phyloP scores from a whole-genome alignment of 2,329 filamentous ascomycete species.

The Aureobasidium sp. region DNA sequence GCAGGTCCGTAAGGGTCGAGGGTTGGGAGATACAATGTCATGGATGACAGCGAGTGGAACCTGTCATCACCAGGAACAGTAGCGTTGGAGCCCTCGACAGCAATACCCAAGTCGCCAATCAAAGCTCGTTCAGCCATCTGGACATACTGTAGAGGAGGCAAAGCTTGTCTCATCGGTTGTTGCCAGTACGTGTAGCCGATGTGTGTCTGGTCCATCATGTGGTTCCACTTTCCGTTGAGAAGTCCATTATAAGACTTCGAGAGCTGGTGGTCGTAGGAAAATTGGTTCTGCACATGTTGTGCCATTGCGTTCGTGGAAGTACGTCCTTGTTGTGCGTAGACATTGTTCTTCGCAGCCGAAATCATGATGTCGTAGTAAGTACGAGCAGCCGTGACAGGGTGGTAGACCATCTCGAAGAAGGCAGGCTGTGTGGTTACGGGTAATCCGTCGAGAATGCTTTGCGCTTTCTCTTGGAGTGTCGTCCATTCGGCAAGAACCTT shows the following conservation, averaged over 20 bases:
- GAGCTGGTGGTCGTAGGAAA: slow-evolving; percentile 51
- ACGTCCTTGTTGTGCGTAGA: slow-evolving; percentile 50
- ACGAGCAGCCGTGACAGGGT: slow-evolving; percentile 53
- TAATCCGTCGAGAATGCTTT: slow-evolving; percentile 50
- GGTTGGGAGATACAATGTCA: slow-evolving; percentile 48
- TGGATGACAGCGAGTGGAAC: slow-evolving; percentile 49
- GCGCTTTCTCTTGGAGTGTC: slow-evolving; percentile 46
- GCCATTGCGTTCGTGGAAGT: slow-evolving; percentile 52
- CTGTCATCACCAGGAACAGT: slow-evolving; percentile 60
- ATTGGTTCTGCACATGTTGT: slow-evolving; percentile 45
- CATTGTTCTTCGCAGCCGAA: slow-evolving; percentile 45
- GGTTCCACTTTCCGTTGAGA: slow-evolving; percentile 55
- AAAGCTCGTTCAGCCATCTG: slow-evolving; percentile 52
- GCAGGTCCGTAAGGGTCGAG: slow-evolving; percentile 53
- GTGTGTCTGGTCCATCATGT: slow-evolving; percentile 53
- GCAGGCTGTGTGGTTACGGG: slow-evolving; percentile 46
- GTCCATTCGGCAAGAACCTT: slow-evolving; percentile 51
- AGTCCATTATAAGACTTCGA: slow-evolving; percentile 52
- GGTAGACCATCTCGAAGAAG: slow-evolving; percentile 57
- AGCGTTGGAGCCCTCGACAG: slow-evolving; percentile 59
- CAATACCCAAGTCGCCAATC: slow-evolving; percentile 56
- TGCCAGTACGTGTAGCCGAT: slow-evolving; percentile 40
- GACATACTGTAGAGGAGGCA: slow-evolving; percentile 55
- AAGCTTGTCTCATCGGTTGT: slow-evolving; percentile 64
- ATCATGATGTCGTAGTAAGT: slow-evolving; percentile 51